Percentiles rank a stretch among this genome's conserved stretches.
phyloP scores from a whole-genome alignment of 2,329 filamentous ascomycete genomes.

The Lizonia empirigonia region DNA sequence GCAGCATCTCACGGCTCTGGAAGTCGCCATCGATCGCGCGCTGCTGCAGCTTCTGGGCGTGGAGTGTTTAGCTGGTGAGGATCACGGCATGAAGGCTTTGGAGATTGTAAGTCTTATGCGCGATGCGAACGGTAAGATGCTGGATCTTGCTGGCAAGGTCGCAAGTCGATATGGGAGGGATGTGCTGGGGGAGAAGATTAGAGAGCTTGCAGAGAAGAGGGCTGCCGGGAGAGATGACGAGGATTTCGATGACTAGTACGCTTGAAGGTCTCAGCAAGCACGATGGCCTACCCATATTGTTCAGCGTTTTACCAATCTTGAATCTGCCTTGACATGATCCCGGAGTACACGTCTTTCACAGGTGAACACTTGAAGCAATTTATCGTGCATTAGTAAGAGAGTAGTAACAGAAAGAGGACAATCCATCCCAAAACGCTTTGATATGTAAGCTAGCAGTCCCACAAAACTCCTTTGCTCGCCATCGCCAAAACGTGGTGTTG shows the following conservation, averaged over 20 bases:
- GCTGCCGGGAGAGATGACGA: constrained; percentile 65
- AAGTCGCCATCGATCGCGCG: constrained; percentile 87
- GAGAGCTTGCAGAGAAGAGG: constrained; percentile 76
- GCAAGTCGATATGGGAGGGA: constrained; percentile 81
- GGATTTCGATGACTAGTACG: constrained; percentile 23
- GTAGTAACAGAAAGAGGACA: constrained; percentile 37
- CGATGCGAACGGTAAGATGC: constrained; percentile 84
- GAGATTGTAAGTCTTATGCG: constrained; percentile 88
- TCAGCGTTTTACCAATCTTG: not conserved
- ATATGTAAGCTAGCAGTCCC: constrained; percentile 29
- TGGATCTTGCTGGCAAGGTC: constrained; percentile 88
- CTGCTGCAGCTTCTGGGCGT: constrained; percentile 85
- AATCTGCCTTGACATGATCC: too few species aligned
- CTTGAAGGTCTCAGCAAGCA: not conserved
- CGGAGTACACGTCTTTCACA: not conserved
- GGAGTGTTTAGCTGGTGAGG: constrained; percentile 91
- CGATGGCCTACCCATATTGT: not conserved
- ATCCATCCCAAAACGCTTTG: constrained; percentile 33
- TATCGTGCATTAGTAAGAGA: constrained; percentile 37
- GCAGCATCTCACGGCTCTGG: constrained; percentile 69
- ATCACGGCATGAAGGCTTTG: constrained; percentile 90
- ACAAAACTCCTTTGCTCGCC: constrained; percentile 30
- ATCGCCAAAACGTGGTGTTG: constrained; percentile 25
- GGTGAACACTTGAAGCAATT: constrained; percentile 19
- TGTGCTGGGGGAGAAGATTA: constrained; percentile 88